These are phyloP conservation scores for Agaricus subrufescens DNA, from an alignment of 768 basidiomycete genomes.

Conservation along the genomic window DNA sequence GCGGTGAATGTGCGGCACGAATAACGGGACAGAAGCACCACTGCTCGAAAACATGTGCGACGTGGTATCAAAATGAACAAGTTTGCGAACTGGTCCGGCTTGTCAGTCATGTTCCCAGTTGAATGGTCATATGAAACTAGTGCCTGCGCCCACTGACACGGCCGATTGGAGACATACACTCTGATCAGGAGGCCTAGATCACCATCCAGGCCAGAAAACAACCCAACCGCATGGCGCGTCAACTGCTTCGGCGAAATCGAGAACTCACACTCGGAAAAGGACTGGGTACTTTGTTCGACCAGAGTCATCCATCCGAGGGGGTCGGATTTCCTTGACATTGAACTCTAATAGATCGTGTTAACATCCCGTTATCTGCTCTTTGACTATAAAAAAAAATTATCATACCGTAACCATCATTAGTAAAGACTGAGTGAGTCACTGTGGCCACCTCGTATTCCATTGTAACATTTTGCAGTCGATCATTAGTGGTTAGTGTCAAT, in stretches of 20 bases:
- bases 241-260: not conserved
- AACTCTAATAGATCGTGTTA: conserved; percentile 50
- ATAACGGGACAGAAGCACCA: not conserved
- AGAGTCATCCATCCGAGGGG: conserved; percentile 89
- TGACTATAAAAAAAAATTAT: conserved; percentile 10
- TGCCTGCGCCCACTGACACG: not conserved
- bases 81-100: not conserved
- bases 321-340: conserved; percentile 88
- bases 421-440: conserved; percentile 64
- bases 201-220: not conserved
- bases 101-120: not conserved
- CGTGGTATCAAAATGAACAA: not conserved
- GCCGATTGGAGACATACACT: not conserved
- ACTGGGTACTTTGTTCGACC: conserved; percentile 97
- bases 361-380: not conserved
- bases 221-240: not conserved
- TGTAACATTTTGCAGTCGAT: conserved; percentile 56
- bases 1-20: not conserved
- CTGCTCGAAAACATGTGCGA: not conserved
- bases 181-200: not conserved
- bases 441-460: conserved; percentile 68
- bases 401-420: conserved; percentile 78
- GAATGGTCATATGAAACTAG: not conserved
- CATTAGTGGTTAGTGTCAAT: conserved; percentile 69
- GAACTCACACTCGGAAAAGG: conserved; percentile 74